Conservation (phyloP, 345 rosid species). For the Salix caprea region DNA sequence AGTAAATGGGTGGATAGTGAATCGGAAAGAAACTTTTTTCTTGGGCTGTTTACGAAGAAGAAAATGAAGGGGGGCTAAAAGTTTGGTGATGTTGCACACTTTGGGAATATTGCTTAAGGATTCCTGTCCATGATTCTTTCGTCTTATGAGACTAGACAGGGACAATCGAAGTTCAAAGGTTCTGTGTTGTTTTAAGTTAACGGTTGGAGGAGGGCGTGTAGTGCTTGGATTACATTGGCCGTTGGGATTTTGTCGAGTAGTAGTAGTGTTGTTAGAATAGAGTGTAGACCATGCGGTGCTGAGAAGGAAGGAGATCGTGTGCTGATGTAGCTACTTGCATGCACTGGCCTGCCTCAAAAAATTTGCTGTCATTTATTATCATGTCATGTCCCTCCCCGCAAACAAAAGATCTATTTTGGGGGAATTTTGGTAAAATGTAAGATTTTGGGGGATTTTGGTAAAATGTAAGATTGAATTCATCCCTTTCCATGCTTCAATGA, state of each 20-base stretch:
- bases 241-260: neutral
- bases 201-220: neutral
- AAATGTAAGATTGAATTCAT: too few species aligned
- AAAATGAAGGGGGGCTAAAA: neutral
- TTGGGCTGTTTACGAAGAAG: neutral
- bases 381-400: too few species aligned
- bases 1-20: neutral
- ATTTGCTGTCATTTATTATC: too few species aligned
- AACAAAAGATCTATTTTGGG: too few species aligned
- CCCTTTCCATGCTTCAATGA: too few species aligned
- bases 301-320: too few species aligned
- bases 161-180: neutral
- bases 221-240: neutral
- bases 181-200: neutral
- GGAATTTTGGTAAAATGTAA: too few species aligned
- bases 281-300: too few species aligned
- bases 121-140: slow-evolving; percentile 3
- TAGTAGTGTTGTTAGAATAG: too few species aligned
- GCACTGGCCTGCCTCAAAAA: too few species aligned
- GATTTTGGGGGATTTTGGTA: too few species aligned
- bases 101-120: neutral
- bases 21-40: neutral
- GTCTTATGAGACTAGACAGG: neutral
- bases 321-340: too few species aligned
- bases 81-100: neutral